These are phyloP conservation scores for Emericellopsis terricola DNA, from an alignment of 495 filamentous ascomycete species.

Conservation along the genomic window DNA sequence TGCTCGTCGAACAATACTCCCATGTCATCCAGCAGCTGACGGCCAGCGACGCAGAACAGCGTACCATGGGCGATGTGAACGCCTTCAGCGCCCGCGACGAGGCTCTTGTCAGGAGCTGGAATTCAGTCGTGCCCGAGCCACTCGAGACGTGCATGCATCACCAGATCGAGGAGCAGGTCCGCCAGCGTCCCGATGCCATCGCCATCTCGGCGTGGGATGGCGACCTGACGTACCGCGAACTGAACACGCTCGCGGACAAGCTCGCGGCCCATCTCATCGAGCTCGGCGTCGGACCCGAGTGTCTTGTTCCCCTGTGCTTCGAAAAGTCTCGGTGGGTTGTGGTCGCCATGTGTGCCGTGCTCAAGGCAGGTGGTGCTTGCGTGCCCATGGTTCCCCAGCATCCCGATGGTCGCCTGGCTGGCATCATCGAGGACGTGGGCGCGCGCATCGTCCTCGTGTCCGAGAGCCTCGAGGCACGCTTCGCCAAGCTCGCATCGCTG, in stretches of 20 bases:
- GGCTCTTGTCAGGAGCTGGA: neutral
- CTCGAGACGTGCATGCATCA: too few relatives aligned
- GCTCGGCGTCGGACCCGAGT: neutral
- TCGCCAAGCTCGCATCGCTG: too few relatives aligned
- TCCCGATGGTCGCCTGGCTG: neutral
- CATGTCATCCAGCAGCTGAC: constrained; percentile 2
- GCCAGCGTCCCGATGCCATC: neutral
- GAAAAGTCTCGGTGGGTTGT: constrained; percentile 1
- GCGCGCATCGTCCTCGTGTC: too few relatives aligned
- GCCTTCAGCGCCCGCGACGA: neutral
- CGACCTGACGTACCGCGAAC: neutral
- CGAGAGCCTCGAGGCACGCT: too few relatives aligned
- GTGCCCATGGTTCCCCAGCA: neutral
- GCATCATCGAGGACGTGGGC: neutral
- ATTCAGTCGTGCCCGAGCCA: neutral
- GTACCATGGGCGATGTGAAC: neutral
- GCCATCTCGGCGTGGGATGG: constrained; percentile 1
- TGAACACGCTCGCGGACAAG: neutral
- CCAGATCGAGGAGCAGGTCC: neutral
- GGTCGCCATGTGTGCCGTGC: neutral
- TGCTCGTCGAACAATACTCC: constrained; percentile 8
- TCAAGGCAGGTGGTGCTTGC: neutral
- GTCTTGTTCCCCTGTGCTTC: constrained; percentile 1
- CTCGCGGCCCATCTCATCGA: neutral
- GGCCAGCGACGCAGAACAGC: neutral